Evolutionary conservation across 768 basidiomycete genomes (phyloP), one percentile per base, ranked within the genome.

Genomic region (Mycena maculata): DNA sequence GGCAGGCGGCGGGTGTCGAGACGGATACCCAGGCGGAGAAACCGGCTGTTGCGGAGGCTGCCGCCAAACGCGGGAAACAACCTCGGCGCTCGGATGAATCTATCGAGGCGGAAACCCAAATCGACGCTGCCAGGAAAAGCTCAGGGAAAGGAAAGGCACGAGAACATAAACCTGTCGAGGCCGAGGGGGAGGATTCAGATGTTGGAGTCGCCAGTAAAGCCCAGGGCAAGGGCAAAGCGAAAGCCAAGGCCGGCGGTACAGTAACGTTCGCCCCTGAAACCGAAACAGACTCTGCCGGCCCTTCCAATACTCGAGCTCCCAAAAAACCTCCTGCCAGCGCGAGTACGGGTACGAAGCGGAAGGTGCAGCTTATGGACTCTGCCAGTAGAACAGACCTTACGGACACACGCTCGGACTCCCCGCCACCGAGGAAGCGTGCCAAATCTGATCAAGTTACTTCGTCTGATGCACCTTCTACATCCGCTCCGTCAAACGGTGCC

Each of bases 361-460:
- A 68, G 42, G 61, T 50, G 18, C 66, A 57, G 18, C 38, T 54
- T 25, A 44, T 62, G 54, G 66, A 61, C 22, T 58, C 67, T 30
- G 55, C 60, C 33, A 68, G 55, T 50, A 59, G 57, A 44, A 55
- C 45, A 18, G 54, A 67, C n/a, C 52, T 28, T 39, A 31, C 25
- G 41, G 44, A 60, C 22, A 38, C 20, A 9, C 27, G 30, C 22
- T 53, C 61, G 15, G 55, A 62, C n/a, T 53, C 55, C 22, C 60
- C 60, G 23, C 60, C 67, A 2, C 56, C 50, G 7, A 62, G 47
- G 47, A 68, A 68, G 39, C 67, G 67, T 16, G 55, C 49, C 23
- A 68, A 63, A 38, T 27, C 61, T 20, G 38, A 30, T n/a, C 44
- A 67, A 27, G 31, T 3, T 16, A 30, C n/a, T n/a, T n/a, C 49